Conservation (phyloP, 805 yeast species). For the Yamadazyma akitaensis region DNA sequence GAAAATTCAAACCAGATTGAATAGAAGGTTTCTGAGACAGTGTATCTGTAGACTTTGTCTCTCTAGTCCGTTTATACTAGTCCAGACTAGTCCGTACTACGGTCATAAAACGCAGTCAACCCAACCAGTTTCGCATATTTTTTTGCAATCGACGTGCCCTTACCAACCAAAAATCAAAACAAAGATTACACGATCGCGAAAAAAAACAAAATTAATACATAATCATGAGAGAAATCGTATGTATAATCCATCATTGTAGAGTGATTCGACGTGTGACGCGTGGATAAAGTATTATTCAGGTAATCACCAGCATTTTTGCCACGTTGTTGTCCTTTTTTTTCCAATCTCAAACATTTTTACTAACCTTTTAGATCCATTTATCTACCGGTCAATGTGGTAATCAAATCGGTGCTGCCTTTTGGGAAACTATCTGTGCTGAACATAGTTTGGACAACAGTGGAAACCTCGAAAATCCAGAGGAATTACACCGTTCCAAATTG, state of each 20-base stretch:
- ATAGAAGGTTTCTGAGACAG: no score
- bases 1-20: no score
- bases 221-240: constrained; percentile 17
- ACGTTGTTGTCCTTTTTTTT: no score
- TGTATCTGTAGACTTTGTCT: no score
- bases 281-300: neutral
- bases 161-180: constrained; percentile 15
- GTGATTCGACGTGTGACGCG: neutral
- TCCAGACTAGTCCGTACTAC: no score
- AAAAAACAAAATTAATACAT: constrained; percentile 8
- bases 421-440: constrained; percentile 90
- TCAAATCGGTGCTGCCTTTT: constrained; percentile 93
- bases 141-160: constrained; percentile 3
- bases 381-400: constrained; percentile 99
- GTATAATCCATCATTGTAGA: constrained; percentile 2
- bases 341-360: no score
- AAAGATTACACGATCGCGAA: constrained; percentile 15
- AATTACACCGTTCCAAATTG: constrained; percentile 50
- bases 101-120: no score
- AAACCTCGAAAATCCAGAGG: constrained; percentile 54
- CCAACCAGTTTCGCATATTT: neutral
- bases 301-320: no score
- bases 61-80: no score
- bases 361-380: constrained; percentile 66
- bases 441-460: constrained; percentile 79